Base-by-base conservation (phyloP, 345 rosid species). In the Salix koriyanagi region DNA sequence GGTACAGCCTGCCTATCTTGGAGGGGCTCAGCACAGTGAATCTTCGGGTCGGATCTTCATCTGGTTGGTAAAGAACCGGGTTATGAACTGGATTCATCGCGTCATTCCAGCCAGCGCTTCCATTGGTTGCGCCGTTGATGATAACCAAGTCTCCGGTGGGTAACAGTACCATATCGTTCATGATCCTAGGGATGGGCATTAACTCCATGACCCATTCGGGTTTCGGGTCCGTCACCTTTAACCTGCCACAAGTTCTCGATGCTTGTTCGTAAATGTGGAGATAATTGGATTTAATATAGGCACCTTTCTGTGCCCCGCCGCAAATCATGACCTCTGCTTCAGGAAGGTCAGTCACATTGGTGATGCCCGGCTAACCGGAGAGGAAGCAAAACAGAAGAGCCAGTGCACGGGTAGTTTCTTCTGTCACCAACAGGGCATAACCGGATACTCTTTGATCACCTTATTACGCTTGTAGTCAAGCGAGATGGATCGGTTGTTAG, bases 41-140 rank as follows among this genome's bases (percentile, higher is more conserved):
- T 81, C 96, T 85, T 69, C 79, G 79, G 36, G 61, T 58, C 56
- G 77, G 79, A 39, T 58, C 68, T 30, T 44, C 81, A 10, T 82
- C 74, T 30, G 97, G 95, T 5, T 65, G 39, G 50, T 80, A 80
- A 2, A 80, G 64, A 41, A 80, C 76, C 15, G 81, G 81, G 56
- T 67, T 46, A 60, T 66, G 46, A 39, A 78, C 76, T 32, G 81
- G 81, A 60, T 72, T 67, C 2, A 67, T 80, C 0, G 88, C 97
- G 52, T 89, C 82, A 46, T 94, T 92, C 97, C 97, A 92, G 6
- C 98, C 98, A 0, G 96, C 97, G 1, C 91, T 92, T 26, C 98
- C 98, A 28, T 89, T 91, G 0, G 86, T 44, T 0, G 94, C 97
- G 30, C 96, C 94, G 75, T 92, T 94, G 70, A 94, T 85, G 41